A percentile compares a stretch with the other conserved stretches of the same genome.
Evolutionary conservation across 257 asterid genomes (phyloP).

Genomic region (Lycium ferocissimum): DNA sequence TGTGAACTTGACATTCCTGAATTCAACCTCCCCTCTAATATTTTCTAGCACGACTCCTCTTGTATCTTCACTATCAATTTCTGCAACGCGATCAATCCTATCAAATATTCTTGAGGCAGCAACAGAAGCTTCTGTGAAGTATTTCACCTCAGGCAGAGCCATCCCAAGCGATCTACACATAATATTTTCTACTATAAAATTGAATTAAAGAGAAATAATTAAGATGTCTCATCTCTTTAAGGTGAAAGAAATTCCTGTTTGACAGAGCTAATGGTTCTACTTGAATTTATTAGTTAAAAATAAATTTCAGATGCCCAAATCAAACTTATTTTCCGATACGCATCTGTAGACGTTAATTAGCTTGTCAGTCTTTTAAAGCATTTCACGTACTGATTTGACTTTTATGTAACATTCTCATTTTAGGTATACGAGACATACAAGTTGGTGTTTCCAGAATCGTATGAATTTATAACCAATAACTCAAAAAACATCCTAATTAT

Average conservation of each 20-base stretch:
- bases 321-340: background rate
- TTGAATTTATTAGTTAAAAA: background rate
- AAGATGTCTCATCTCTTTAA: background rate
- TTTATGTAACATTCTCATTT: background rate
- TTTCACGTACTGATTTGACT: too few relatives aligned
- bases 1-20: conserved; percentile 58
- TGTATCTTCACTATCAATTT: conserved; percentile 59
- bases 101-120: conserved; percentile 74
- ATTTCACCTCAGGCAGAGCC: conserved; percentile 83
- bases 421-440: background rate
- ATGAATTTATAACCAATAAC: background rate
- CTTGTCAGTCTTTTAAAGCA: background rate
- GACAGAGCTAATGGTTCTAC: background rate
- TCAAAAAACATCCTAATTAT: background rate
- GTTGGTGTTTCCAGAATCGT: background rate
- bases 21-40: conserved; percentile 69
- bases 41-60: conserved; percentile 53
- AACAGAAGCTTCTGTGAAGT: conserved; percentile 80
- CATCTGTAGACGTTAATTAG: background rate
- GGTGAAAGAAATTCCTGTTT: background rate
- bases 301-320: background rate
- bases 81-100: conserved; percentile 70
- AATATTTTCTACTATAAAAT: background rate
- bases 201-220: background rate
- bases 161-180: conserved; percentile 72